Conservation (phyloP, 352 stramenopile species). For the Phytophthora sansomeana region DNA sequence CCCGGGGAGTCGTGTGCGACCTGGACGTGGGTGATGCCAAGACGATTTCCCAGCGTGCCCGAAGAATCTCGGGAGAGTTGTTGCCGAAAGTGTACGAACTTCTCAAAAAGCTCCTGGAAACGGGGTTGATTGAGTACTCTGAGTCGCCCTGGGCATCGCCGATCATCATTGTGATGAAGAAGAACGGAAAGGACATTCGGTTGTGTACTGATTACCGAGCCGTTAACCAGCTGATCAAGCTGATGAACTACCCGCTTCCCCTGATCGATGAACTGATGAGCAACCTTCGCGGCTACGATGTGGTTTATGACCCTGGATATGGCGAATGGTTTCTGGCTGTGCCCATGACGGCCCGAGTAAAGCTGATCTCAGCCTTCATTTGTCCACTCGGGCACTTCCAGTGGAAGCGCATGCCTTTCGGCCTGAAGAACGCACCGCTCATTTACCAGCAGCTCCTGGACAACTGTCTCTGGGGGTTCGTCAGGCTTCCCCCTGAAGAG, state of each 20-base stretch:
- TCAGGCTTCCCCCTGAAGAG: neutral
- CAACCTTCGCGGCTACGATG: too few relatives aligned
- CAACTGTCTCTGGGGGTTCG: neutral
- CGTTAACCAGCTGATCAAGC: too few relatives aligned
- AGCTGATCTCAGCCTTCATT: neutral
- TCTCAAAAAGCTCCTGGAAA: slow-evolving; percentile 12
- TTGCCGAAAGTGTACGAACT: slow-evolving; percentile 24
- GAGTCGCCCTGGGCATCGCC: slow-evolving; percentile 27
- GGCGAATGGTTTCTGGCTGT: slow-evolving; percentile 1
- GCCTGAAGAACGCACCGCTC: slow-evolving; percentile 1
- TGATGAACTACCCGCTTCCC: too few relatives aligned
- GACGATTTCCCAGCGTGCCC: too few relatives aligned
- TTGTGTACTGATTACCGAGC: too few relatives aligned
- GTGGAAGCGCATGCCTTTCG: neutral
- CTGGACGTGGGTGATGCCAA: slow-evolving; percentile 18
- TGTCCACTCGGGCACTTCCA: neutral
- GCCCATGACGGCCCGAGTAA: neutral
- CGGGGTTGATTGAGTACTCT: slow-evolving; percentile 11
- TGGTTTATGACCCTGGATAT: too few relatives aligned
- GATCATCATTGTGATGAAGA: slow-evolving; percentile 9
- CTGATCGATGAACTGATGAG: too few relatives aligned
- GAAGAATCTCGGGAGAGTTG: slow-evolving; percentile 1
- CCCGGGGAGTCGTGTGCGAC: slow-evolving; percentile 22
- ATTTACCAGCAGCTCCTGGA: slow-evolving; percentile 1
- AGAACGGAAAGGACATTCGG: too few relatives aligned